phyloP scores from a whole-genome alignment of 73 alveolate species.

The Paramecium octaurelia region DNA sequence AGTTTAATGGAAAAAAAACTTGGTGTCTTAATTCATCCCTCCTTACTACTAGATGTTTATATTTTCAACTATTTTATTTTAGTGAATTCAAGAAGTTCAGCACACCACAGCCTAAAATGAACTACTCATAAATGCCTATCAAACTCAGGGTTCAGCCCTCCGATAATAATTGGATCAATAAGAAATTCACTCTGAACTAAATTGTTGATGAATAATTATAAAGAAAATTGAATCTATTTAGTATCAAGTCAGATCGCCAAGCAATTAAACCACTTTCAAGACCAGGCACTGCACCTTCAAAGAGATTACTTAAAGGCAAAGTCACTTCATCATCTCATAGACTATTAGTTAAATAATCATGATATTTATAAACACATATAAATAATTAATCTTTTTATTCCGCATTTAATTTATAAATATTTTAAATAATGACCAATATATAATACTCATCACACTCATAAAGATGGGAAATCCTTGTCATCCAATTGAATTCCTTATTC shows the following conservation, averaged over 20 bases:
- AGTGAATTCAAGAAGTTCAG: background rate
- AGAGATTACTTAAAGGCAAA: background rate
- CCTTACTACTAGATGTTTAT: background rate
- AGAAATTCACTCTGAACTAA: background rate
- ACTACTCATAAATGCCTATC: background rate
- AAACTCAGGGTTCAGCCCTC: background rate
- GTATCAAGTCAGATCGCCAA: background rate
- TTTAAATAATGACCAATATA: background rate
- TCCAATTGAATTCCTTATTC: background rate
- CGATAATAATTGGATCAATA: background rate
- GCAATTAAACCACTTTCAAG: background rate
- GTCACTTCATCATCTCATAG: background rate
- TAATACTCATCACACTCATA: background rate
- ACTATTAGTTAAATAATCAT: background rate
- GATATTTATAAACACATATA: background rate
- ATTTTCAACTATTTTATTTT: background rate
- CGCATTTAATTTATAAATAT: background rate
- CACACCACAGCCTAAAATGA: background rate
- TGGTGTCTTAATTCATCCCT: background rate
- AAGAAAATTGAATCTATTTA: background rate
- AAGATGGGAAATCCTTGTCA: conserved; percentile 35
- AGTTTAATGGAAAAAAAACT: background rate
- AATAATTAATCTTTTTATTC: background rate
- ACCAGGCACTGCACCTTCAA: conserved; percentile 8
- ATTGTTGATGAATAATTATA: background rate